Evolutionary conservation across 225 moss, liverwort and hornwort species (phyloP).

Genomic region (Polytrichum formosum): DNA sequence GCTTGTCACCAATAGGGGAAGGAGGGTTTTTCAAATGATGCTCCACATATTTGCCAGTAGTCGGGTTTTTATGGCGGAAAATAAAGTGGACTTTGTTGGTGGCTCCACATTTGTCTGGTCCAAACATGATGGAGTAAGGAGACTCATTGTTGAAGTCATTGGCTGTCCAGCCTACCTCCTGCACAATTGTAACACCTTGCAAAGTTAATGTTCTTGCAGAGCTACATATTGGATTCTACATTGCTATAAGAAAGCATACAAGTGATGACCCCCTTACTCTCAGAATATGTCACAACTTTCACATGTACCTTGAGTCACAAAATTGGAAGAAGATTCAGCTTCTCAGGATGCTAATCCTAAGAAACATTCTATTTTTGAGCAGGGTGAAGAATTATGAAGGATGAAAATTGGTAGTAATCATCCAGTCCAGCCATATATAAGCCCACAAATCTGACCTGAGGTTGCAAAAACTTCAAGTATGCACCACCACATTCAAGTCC

Average conservation of each 20-base stretch:
- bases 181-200: constrained; percentile 1
- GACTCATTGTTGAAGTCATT: constrained; percentile 93
- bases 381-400: too few species aligned
- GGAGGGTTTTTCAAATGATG: constrained; percentile 84
- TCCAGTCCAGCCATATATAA: too few species aligned
- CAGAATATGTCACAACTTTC: too few species aligned
- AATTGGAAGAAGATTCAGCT: too few species aligned
- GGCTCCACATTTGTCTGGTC: constrained; percentile 90
- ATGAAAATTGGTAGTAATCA: too few species aligned
- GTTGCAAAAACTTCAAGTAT: constrained; percentile 82
- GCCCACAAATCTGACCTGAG: constrained; percentile 32
- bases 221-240: too few species aligned
- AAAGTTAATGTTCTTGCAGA: too few species aligned
- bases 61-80: constrained; percentile 87
- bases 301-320: too few species aligned
- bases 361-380: too few species aligned
- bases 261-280: too few species aligned
- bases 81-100: constrained; percentile 98
- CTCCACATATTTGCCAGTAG: constrained; percentile 71
- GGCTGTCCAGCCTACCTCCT: constrained; percentile 94
- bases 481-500: constrained; percentile 98
- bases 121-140: constrained; percentile 97
- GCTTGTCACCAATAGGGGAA: constrained; percentile 47
- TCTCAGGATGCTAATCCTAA: too few species aligned
- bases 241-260: too few species aligned